Base-by-base conservation (phyloP, 2,329 filamentous ascomycete species). In the Tolypocladium inflatum region DNA sequence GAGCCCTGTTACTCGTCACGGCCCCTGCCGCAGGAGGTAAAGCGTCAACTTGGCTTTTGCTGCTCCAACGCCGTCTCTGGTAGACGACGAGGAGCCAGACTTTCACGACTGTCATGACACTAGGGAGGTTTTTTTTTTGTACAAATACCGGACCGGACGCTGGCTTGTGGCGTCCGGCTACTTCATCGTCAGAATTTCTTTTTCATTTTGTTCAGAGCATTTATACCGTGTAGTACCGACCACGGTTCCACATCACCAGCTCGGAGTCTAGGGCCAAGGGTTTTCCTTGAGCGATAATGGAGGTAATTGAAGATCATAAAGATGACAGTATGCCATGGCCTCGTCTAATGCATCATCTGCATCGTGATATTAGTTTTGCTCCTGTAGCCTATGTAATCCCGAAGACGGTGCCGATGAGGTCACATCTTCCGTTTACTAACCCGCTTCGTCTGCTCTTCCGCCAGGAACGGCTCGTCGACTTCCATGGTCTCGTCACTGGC, bases 361-460 rank as follows among this genome's bases (percentile, higher is more conserved):
- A 57, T 70, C 67, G 64, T 70, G 61, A 67, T 64, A 64, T 61
- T 60, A 54, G 37, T 62, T 55, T 57, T 56, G 21, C 19, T 35
- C 30, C 19, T 33, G 48, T 51, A 33, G 26, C 33, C 48, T 51
- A 51, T 51, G 48, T 11, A 33, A n/a, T 35, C 48, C 42, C 42
- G 43, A 58, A 52, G 51, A 42, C 41, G 57, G 21, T 41, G 55
- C n/a, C 19, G 39, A 48, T 56, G 3, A 58, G 23, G 37, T 53
- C 73, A 83, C 61, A 84, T 74, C 73, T 83, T 85, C 58, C 80
- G 75, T 60, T 80, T 78, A 62, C 76, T 80, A 2, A 76, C 73
- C 48, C 80, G 74, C 68, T 80, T 82, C 73, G 75, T 78, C 60
- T 69, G 75, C 51, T 80, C 78, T 54, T 77, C 78, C 1, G 70